Evolutionary conservation across 352 stramenopile species (phyloP).

Genomic region (Phytophthora hibernalis): DNA sequence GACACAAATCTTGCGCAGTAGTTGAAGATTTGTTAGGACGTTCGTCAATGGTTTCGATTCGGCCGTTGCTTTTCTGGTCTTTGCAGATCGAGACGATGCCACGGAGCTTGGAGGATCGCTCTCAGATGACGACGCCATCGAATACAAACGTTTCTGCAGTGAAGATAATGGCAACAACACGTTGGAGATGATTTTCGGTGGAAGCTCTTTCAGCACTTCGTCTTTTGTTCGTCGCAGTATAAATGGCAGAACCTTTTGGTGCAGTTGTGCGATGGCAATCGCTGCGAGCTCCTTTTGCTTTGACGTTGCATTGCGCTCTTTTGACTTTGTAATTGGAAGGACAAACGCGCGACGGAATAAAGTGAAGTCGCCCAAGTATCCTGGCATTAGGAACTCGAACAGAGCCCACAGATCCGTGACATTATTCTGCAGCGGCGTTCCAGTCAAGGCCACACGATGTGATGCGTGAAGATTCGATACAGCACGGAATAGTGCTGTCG

Average conservation of each 20-base stretch:
- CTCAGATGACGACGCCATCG: constrained; percentile 38
- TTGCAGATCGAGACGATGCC: constrained; percentile 3
- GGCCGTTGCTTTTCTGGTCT: neutral
- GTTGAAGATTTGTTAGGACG: constrained; percentile 68
- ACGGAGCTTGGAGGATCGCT: constrained; percentile 9
- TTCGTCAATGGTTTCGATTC: constrained; percentile 34
- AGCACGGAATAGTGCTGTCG: constrained; percentile 88
- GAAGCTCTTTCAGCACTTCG: constrained; percentile 95
- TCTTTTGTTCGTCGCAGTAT: constrained; percentile 97
- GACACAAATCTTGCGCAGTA: constrained; percentile 95
- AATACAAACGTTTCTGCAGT: constrained; percentile 91
- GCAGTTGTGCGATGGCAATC: constrained; percentile 92
- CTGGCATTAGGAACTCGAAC: constrained; percentile 98
- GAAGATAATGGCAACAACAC: constrained; percentile 90
- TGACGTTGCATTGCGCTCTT: constrained; percentile 63
- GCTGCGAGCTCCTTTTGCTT: constrained; percentile 82
- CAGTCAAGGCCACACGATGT: constrained; percentile 95
- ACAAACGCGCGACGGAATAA: constrained; percentile 71
- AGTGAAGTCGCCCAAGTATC: constrained; percentile 93
- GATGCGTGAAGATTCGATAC: constrained; percentile 77
- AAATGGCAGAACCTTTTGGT: constrained; percentile 97
- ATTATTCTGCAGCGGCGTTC: constrained; percentile 98
- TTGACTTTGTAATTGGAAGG: constrained; percentile 64
- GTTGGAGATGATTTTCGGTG: constrained; percentile 97
- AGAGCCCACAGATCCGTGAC: constrained; percentile 97